Base-by-base conservation (phyloP, 352 stramenopile genomes). In the Phytopythium litorale region DNA sequence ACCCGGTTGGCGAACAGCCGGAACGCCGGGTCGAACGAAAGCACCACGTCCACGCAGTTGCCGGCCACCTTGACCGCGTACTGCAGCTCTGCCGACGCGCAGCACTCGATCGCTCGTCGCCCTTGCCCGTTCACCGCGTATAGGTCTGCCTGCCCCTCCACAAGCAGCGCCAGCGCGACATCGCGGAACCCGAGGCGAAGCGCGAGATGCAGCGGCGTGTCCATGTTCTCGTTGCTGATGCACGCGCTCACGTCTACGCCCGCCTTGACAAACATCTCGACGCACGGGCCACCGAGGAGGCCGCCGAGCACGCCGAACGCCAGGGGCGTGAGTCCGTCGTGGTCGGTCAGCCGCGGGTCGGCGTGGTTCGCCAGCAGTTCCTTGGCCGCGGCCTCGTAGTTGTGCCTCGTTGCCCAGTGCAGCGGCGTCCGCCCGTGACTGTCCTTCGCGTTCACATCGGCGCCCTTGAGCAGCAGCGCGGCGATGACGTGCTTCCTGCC, bases 381-480 rank as follows among this genome's bases (percentile, higher is more conserved):
- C 23, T 77, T 65, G 6, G 89, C 73, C 18, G 80, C 82, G 1
- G 64, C 66, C 15, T 71, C 68, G 60, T 89, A 84, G 59, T 89
- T 91, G 64, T 89, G 80, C 4, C 86, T 79, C 9, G 82, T 78
- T 5, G 84, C 86, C 86, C 86, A 94, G 63, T 94, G 84, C 55
- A 94, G 51, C 16, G 86, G 75, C 1, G 81, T 89, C 6, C 86
- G 80, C 16, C 75, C 79, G 45, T 69, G 56, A 49, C 67, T 81
- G 60, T 94, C 85, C 33, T 83, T 71, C 4, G 78, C 79, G 56
- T 92, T 81, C 15, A 85, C 75, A 28, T 91, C 68, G 7, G 85
- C 83, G 7, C 71, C 56, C 42, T 66, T 68, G 13, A 65, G 66
- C 25, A 92, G 42, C 11, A 94, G 63, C 46, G 85, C 72, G 6